phyloP scores from a whole-genome alignment of 371 early-diverging fungal genomes.

The Smittium culicis region DNA sequence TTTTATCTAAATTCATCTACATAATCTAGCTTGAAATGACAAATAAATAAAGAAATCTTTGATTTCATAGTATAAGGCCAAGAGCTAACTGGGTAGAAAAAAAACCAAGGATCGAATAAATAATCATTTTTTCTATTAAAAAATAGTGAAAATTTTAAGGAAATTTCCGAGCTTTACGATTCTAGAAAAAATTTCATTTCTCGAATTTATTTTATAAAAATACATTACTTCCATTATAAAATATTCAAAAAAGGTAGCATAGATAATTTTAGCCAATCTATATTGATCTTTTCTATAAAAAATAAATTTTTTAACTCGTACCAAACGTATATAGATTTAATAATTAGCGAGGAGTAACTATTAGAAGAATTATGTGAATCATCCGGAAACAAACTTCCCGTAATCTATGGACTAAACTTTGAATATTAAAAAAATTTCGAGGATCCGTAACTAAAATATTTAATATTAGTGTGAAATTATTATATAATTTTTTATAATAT shows the following conservation, averaged over 20 bases:
- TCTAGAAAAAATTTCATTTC: background rate
- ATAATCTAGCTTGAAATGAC: too few species aligned
- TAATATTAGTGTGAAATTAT: background rate
- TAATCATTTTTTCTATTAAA: background rate
- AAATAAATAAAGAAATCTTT: too few species aligned
- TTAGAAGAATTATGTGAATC: background rate
- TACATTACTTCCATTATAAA: too few species aligned
- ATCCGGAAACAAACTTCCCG: slow-evolving; percentile 12
- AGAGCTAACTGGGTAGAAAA: background rate
- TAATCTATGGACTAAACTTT: slow-evolving; percentile 9
- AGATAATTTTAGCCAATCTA: too few species aligned
- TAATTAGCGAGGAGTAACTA: background rate
- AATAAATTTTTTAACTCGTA: too few species aligned
- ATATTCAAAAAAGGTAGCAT: too few species aligned
- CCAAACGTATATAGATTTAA: background rate
- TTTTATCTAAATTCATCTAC: too few species aligned
- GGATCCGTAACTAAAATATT: background rate
- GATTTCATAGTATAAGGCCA: too few species aligned
- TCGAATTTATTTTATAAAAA: too few species aligned
- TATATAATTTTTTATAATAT: too few species aligned
- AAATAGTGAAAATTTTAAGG: background rate
- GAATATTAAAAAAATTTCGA: slow-evolving; percentile 8
- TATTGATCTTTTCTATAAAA: too few species aligned
- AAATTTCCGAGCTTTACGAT: background rate
- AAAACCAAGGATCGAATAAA: background rate